Evolutionary conservation across 2,329 filamentous ascomycete genomes (phyloP).

Genomic region (Monilinia vaccinii-corymbosi): DNA sequence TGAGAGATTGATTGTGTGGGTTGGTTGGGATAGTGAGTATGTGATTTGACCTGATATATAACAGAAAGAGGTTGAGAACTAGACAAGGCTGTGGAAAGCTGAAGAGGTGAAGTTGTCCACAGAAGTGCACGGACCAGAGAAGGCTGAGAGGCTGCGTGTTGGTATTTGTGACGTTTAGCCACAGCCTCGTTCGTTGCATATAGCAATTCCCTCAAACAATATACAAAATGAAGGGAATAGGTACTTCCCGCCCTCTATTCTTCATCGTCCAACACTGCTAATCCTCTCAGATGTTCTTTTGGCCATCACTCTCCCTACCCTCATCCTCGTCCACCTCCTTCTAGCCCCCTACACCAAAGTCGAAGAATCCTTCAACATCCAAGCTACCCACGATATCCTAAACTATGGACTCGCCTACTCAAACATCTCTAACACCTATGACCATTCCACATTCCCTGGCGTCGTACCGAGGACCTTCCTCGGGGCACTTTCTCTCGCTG

Average conservation of each 20-base stretch:
- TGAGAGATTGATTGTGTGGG: conserved; percentile 25
- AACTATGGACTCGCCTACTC: conserved; percentile 63
- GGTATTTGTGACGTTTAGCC: background rate
- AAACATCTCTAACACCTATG: conserved; percentile 56
- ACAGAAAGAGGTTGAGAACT: conserved; percentile 3
- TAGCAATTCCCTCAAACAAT: background rate
- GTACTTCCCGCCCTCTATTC: conserved; percentile 11
- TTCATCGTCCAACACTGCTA: background rate
- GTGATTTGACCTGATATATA: background rate
- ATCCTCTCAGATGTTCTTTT: conserved; percentile 37
- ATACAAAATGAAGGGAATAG: conserved; percentile 22
- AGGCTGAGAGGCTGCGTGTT: conserved; percentile 5
- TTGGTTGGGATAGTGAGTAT: background rate
- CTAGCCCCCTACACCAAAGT: conserved; percentile 89
- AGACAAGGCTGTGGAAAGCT: conserved; percentile 6
- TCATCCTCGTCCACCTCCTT: conserved; percentile 61
- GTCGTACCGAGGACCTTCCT: conserved; percentile 87
- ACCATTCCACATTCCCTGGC: conserved; percentile 85
- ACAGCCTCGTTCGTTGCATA: background rate
- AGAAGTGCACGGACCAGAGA: background rate
- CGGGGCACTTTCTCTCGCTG: conserved; percentile 68
- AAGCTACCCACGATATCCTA: conserved; percentile 85
- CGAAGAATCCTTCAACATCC: conserved; percentile 96
- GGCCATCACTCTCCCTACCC: conserved; percentile 48
- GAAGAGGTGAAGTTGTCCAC: conserved; percentile 6